phyloP scores from a whole-genome alignment of 306 rosid genomes.

The Abrus pulchellus region DNA sequence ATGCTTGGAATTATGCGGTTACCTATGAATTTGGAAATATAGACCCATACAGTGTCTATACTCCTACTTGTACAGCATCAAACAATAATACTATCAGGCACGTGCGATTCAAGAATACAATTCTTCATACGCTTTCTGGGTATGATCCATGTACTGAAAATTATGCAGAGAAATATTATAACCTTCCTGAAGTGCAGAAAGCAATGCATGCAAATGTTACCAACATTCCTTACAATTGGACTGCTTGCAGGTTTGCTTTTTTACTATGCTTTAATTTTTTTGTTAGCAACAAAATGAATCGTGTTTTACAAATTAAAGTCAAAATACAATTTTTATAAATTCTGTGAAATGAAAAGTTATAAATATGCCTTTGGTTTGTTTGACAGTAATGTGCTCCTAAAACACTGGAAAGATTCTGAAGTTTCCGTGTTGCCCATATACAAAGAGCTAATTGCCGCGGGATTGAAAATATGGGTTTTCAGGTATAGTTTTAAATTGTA shows the following conservation, averaged over 20 bases:
- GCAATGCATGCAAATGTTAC: constrained; percentile 89
- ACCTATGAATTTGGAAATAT: constrained; percentile 69
- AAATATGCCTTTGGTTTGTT: constrained; percentile 6
- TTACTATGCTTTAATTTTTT: neutral
- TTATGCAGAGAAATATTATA: constrained; percentile 82
- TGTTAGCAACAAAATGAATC: too few relatives aligned
- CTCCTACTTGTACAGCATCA: constrained; percentile 58
- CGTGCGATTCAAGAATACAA: constrained; percentile 61
- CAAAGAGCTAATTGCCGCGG: constrained; percentile 77
- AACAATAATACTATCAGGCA: constrained; percentile 27
- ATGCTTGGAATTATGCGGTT: constrained; percentile 59
- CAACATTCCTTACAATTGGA: constrained; percentile 78
- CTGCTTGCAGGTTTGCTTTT: constrained; percentile 81
- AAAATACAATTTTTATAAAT: neutral
- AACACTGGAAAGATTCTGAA: constrained; percentile 77
- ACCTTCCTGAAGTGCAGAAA: constrained; percentile 73
- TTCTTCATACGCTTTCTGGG: constrained; percentile 65
- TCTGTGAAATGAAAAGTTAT: neutral
- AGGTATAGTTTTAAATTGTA: constrained; percentile 59
- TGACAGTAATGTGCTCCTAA: constrained; percentile 69
- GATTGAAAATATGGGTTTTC: constrained; percentile 88
- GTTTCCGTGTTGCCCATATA: constrained; percentile 78
- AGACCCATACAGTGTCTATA: constrained; percentile 80
- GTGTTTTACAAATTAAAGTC: neutral
- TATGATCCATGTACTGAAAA: constrained; percentile 87